Conservation (phyloP, 139 green algal species). For the Chlamydomonas sphaeroides region DNA sequence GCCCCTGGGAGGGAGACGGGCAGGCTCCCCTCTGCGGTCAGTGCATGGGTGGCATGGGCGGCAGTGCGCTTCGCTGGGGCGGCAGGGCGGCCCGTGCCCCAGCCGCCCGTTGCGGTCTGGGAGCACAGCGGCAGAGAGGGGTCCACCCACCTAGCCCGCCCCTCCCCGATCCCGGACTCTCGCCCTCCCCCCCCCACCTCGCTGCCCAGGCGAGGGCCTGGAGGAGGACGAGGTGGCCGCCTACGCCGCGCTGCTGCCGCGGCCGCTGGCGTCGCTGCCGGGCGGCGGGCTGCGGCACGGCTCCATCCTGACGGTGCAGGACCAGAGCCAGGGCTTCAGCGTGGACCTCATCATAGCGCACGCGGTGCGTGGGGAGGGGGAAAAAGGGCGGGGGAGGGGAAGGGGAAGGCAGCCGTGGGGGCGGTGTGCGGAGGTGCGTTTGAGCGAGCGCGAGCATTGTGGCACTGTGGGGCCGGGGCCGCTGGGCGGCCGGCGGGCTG, state of each 20-base stretch:
- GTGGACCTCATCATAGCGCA: conserved; percentile 78
- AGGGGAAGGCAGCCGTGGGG: neutral
- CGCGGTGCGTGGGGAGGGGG: conserved; percentile 44
- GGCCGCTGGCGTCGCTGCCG: conserved; percentile 67
- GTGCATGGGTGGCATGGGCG: too few relatives aligned
- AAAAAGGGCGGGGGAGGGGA: neutral
- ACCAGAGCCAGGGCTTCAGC: conserved; percentile 81
- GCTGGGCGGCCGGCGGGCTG: neutral
- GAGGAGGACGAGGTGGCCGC: conserved; percentile 83
- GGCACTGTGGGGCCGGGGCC: neutral
- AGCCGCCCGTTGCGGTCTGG: too few relatives aligned
- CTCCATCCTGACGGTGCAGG: conserved; percentile 70
- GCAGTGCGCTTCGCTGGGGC: too few relatives aligned
- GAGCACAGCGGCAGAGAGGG: too few relatives aligned
- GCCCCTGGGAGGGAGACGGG: too few relatives aligned
- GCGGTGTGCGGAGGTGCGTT: too few relatives aligned
- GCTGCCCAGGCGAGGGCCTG: conserved; percentile 78
- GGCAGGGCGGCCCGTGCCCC: too few relatives aligned
- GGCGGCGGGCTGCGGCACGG: conserved; percentile 76
- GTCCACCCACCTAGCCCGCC: neutral
- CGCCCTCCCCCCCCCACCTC: conserved; percentile 18
- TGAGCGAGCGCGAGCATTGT: neutral
- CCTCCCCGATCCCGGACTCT: neutral
- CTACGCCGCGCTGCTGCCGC: conserved; percentile 55
- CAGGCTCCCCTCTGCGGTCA: too few relatives aligned